Conservation (phyloP, 2,329 filamentous ascomycete species). For the Pseudocercospora cruenta region DNA sequence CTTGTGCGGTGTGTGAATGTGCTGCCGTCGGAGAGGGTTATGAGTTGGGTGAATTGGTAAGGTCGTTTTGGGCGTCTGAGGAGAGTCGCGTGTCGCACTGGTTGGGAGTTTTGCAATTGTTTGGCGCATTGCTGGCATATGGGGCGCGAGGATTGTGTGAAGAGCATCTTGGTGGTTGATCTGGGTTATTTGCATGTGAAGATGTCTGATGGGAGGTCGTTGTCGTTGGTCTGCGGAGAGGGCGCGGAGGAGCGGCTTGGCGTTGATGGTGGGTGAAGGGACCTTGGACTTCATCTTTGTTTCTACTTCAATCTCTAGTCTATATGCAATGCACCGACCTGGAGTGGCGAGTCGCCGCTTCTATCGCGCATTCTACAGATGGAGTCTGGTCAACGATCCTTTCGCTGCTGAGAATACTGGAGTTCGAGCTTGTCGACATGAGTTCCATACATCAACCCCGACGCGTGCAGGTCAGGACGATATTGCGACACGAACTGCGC, state of each 20-base stretch:
- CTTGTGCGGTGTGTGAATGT: constrained; percentile 81
- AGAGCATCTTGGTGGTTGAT: constrained; percentile 24
- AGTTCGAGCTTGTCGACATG: background rate
- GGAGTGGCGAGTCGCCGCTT: constrained; percentile 41
- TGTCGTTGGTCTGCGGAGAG: constrained; percentile 2
- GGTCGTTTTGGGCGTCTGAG: constrained; percentile 86
- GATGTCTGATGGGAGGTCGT: background rate
- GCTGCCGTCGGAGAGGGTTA: constrained; percentile 88
- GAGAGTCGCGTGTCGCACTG: constrained; percentile 77
- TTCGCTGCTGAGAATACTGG: background rate
- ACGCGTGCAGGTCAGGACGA: background rate
- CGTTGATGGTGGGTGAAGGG: background rate
- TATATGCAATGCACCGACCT: constrained; percentile 9
- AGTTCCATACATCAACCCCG: constrained; percentile 4
- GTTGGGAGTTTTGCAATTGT: constrained; percentile 49
- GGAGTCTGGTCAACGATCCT: constrained; percentile 38
- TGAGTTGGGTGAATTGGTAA: constrained; percentile 95
- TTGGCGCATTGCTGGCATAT: constrained; percentile 19
- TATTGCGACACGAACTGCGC: background rate
- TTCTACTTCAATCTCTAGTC: background rate
- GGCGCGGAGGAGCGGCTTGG: constrained; percentile 1
- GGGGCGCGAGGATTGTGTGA: constrained; percentile 22
- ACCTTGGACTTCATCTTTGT: constrained; percentile 4
- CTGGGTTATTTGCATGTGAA: constrained; percentile 1
- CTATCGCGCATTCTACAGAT: constrained; percentile 50